Percentiles rank a stretch among this genome's conserved stretches.
Evolutionary conservation across 2,329 filamentous ascomycete genomes (phyloP).

Genomic region (Didymella glomerata): DNA sequence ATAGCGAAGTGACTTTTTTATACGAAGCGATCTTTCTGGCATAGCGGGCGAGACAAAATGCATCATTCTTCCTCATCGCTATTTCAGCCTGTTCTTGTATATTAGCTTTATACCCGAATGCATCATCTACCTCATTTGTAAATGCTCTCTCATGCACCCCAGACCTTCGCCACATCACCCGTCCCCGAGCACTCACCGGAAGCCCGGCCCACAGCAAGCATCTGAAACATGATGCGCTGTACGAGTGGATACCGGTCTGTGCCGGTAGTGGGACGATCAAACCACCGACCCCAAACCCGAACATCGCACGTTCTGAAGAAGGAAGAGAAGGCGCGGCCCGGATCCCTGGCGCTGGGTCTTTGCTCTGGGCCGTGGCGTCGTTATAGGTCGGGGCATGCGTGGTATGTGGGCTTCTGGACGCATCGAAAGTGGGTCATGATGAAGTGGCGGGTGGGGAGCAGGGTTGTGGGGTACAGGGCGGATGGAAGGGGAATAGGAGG

Average conservation of each 20-base stretch:
- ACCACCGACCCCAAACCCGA: background rate
- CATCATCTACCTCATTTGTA: background rate
- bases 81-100: background rate
- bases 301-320: background rate
- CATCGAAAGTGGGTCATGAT: conserved; percentile 2
- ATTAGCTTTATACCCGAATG: background rate
- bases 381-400: background rate
- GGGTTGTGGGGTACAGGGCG: background rate
- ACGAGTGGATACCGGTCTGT: background rate
- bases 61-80: background rate
- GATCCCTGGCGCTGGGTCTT: background rate
- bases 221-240: background rate
- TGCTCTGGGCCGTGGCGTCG: background rate
- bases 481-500: background rate
- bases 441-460: conserved; percentile 4
- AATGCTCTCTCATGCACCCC: background rate
- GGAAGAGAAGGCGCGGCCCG: conserved; percentile 5
- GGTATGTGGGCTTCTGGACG: background rate
- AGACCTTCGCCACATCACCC: background rate
- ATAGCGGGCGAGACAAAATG: background rate
- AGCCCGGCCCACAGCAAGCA: conserved; percentile 4
- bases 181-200: conserved; percentile 9
- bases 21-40: background rate
- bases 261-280: background rate
- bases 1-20: background rate